Evolutionary conservation across 495 filamentous ascomycete genomes (phyloP).

Genomic region (Hyphodiscus hymeniophilus): DNA sequence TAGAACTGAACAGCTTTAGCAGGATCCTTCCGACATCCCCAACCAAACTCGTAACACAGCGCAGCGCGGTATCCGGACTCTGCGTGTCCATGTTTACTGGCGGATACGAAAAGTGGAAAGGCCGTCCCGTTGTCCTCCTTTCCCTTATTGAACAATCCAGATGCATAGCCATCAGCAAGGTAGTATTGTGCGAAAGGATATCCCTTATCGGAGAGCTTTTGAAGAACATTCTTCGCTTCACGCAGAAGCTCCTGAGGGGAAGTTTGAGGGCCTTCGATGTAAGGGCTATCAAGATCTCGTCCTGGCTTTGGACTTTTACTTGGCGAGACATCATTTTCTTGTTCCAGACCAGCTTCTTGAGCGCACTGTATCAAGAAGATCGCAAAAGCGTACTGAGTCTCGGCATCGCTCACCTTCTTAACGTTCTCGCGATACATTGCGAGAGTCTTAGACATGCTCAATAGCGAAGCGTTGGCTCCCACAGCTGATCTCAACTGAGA

Average conservation of each 20-base stretch:
- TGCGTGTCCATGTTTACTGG: constrained; percentile 94
- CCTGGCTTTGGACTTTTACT: constrained; percentile 34
- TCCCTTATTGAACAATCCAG: constrained; percentile 88
- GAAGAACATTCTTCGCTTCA: constrained; percentile 86
- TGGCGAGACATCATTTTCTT: constrained; percentile 30
- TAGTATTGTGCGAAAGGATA: constrained; percentile 98
- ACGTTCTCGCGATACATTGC: constrained; percentile 97
- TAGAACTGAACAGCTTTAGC: constrained; percentile 91
- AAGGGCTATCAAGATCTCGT: constrained; percentile 30
- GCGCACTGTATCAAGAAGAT: constrained; percentile 85
- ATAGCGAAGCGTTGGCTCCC: constrained; percentile 78
- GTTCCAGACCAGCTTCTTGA: constrained; percentile 49
- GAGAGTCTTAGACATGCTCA: constrained; percentile 84
- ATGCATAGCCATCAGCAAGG: constrained; percentile 86
- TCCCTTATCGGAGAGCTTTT: constrained; percentile 73
- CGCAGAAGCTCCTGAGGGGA: constrained; percentile 57
- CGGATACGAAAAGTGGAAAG: constrained; percentile 84
- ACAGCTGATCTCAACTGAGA: constrained; percentile 66
- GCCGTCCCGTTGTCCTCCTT: constrained; percentile 84
- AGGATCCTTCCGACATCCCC: constrained; percentile 84
- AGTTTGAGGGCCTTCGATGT: constrained; percentile 24
- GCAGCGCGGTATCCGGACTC: constrained; percentile 92
- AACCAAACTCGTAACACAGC: constrained; percentile 96
- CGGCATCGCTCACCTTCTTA: constrained; percentile 87
- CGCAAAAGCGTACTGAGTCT: constrained; percentile 90